Base-by-base conservation (phyloP, 1,284 basidiomycete species). In the Austroboletus rostrupii region DNA sequence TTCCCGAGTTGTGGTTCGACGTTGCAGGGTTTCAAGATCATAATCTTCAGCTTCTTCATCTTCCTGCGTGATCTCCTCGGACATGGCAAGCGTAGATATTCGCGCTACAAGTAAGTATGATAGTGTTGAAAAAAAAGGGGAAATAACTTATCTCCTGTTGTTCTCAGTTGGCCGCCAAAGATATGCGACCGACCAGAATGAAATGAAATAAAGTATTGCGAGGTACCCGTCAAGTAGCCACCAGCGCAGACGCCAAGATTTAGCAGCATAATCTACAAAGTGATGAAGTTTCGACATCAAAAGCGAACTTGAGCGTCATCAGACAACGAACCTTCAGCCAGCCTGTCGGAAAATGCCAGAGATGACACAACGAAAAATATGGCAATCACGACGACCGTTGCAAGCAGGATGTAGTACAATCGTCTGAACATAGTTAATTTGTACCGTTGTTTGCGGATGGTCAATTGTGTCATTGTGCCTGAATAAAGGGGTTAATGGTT, bases 141-240 rank as follows among this genome's bases (percentile, higher is more conserved):
- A 42, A 36, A 6, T 31, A 14, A 80, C 83, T 73, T 85, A 89
- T 80, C 91, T 89, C 73, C 91, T 80, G 73, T 99, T 99, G 70
- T 93, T 85, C 36, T 82, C 83, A 3, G 93, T 92, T 50, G 96
- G 96, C 38, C 94, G 79, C 96, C 97, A 99, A 26, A 98, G 76
- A 72, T 85, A 97, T 3, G 90, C 85, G 55, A 98, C 92, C 10
- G 81, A 75, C 42, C 76, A 71, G 67, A 99, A 98, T 41, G 88
- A 85, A 31, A 77, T 70, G 44, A 94, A 79, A 67, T 93, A 97
- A 32, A 97, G 81, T 28, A 93, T 74, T 1, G 89, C 83, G 28
- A 98, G 78, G 78, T 92, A 97, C n/a, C 94, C 97, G 61, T 99
- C 97, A 39, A 99, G 78, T 14, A 99, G 73, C 81, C 94, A 92